These are phyloP conservation scores for Boletus chippewaensis DNA, from an alignment of 1,284 basidiomycete species.

Conservation along the genomic window DNA sequence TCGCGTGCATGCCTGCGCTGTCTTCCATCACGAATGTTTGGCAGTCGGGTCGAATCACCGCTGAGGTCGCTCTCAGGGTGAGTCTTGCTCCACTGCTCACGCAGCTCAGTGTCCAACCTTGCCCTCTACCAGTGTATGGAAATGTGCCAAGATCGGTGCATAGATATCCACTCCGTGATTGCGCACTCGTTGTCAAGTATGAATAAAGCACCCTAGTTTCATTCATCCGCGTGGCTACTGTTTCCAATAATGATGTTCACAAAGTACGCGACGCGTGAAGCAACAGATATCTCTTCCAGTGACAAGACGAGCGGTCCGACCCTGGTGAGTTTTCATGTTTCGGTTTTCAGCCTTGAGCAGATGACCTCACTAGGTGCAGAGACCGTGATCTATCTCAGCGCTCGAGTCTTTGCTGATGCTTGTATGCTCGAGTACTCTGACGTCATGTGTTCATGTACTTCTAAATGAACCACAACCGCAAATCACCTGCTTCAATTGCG, in stretches of 20 bases:
- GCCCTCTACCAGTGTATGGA: constrained; percentile 52
- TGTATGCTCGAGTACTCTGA: background rate
- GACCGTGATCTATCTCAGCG: too few relatives aligned
- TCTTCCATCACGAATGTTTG: constrained; percentile 77
- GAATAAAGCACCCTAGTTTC: constrained; percentile 14
- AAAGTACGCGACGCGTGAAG: background rate
- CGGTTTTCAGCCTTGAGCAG: background rate
- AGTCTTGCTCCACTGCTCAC: constrained; percentile 21
- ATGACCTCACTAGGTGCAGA: background rate
- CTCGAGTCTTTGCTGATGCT: too few relatives aligned
- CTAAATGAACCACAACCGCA: background rate
- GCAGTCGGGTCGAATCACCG: constrained; percentile 64
- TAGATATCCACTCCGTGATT: constrained; percentile 68
- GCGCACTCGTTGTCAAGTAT: constrained; percentile 52
- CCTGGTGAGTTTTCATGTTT: constrained; percentile 4
- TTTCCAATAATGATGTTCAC: background rate
- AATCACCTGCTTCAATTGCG: background rate
- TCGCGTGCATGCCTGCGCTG: constrained; percentile 88
- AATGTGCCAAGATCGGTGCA: constrained; percentile 59
- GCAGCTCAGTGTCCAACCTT: background rate
- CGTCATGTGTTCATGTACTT: background rate
- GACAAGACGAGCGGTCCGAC: background rate
- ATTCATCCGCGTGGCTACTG: background rate
- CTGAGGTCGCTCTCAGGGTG: constrained; percentile 49
- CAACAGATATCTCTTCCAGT: background rate